A percentile compares a stretch with the other conserved stretches of the same genome.
These are phyloP conservation scores for Pseudozyma sp. DNA, from an alignment of 1,284 basidiomycete genomes.

Conservation along the genomic window DNA sequence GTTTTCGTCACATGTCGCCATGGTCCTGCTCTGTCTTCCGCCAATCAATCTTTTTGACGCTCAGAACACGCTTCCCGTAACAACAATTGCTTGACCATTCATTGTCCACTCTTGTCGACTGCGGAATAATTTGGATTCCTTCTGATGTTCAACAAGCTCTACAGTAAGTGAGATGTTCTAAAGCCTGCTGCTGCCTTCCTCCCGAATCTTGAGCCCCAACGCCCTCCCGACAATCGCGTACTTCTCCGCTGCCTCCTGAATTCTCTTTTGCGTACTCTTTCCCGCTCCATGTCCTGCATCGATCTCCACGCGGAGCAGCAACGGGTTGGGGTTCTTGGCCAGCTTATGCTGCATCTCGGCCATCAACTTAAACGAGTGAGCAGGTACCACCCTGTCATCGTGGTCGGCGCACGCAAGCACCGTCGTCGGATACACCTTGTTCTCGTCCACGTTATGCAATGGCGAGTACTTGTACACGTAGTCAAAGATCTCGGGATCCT, in stretches of 20 bases:
- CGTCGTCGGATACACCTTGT: conserved; percentile 63
- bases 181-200: conserved; percentile 19
- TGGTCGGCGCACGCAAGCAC: conserved; percentile 65
- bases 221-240: conserved; percentile 59
- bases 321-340: conserved; percentile 61
- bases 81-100: too few species aligned
- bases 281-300: conserved; percentile 67
- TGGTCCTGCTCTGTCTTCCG: too few species aligned
- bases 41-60: not conserved
- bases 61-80: too few species aligned
- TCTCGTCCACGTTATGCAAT: conserved; percentile 61
- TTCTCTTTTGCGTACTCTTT: conserved; percentile 64
- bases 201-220: conserved; percentile 56
- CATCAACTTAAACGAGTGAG: conserved; percentile 66
- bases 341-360: conserved; percentile 67
- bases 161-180: not conserved
- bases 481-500: conserved; percentile 62
- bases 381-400: conserved; percentile 65
- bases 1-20: too few species aligned
- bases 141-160: too few species aligned
- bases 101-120: too few species aligned
- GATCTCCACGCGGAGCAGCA: conserved; percentile 63
- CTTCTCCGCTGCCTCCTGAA: conserved; percentile 61
- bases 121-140: too few species aligned
- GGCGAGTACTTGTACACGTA: conserved; percentile 63